Percentiles rank a stretch among this genome's conserved stretches.
Evolutionary conservation across 257 asterid genomes (phyloP).

Genomic region (Penstemon newberryi): DNA sequence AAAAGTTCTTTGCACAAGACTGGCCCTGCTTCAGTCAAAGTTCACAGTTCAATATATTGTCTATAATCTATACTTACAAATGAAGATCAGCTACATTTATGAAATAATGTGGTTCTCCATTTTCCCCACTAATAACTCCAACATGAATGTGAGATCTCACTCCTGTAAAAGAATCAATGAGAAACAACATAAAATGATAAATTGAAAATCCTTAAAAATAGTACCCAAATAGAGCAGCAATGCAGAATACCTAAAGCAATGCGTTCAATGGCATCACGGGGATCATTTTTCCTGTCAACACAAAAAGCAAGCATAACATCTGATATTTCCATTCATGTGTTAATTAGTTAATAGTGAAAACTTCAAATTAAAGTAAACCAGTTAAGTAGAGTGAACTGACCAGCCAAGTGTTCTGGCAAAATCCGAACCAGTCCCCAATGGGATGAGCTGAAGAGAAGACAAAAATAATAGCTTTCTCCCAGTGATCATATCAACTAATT

Average conservation of each 20-base stretch:
- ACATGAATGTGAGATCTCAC: conserved; percentile 63
- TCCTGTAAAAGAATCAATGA: conserved; percentile 51
- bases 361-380: conserved; percentile 22
- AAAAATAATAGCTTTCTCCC: conserved; percentile 26
- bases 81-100: conserved; percentile 71
- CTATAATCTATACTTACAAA: conserved; percentile 56
- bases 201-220: conserved; percentile 8
- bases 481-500: conserved; percentile 26
- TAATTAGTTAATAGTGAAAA: conserved; percentile 4
- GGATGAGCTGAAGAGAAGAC: conserved; percentile 68
- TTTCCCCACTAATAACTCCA: conserved; percentile 68
- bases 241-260: conserved; percentile 62
- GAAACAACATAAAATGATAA: conserved; percentile 16
- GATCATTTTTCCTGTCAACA: conserved; percentile 76
- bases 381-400: conserved; percentile 48
- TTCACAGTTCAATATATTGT: background rate
- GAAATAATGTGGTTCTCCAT: conserved; percentile 67
- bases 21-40: background rate
- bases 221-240: conserved; percentile 21
- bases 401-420: conserved; percentile 89
- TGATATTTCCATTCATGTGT: conserved; percentile 10
- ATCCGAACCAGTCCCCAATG: conserved; percentile 95
- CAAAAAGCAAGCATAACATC: conserved; percentile 14
- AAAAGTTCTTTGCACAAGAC: too few species aligned
- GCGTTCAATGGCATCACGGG: conserved; percentile 77